These are phyloP conservation scores for Carallia pectinifolia DNA, from an alignment of 345 rosid species.

Conservation along the genomic window DNA sequence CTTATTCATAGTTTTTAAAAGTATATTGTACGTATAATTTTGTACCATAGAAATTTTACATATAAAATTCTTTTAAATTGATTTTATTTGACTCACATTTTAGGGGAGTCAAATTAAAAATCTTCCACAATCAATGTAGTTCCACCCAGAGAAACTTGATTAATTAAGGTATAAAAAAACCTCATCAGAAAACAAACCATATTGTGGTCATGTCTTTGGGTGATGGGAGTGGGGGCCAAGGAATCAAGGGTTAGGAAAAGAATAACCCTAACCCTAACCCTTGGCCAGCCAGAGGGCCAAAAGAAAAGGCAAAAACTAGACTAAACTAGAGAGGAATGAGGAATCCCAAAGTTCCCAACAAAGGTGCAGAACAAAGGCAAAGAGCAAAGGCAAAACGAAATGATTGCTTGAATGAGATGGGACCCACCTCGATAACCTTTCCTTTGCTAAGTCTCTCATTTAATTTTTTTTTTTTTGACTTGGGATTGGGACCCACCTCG, in stretches of 20 bases:
- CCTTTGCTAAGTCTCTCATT: conserved; percentile 32
- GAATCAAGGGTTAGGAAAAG: conserved; percentile 7
- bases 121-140: too few relatives aligned
- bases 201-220: neutral
- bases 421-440: conserved; percentile 29
- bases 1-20: too few relatives aligned
- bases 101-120: too few relatives aligned
- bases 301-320: neutral
- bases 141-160: neutral
- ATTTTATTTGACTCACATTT: too few relatives aligned
- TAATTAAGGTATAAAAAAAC: neutral
- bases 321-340: conserved; percentile 5
- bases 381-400: conserved; percentile 51
- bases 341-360: conserved; percentile 52
- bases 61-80: too few relatives aligned
- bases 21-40: too few relatives aligned
- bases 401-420: conserved; percentile 65
- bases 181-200: neutral
- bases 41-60: too few relatives aligned
- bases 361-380: conserved; percentile 54
- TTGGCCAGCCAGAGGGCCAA: neutral
- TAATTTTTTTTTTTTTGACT: conserved; percentile 57
- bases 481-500: conserved; percentile 66
- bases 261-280: conserved; percentile 6
- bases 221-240: neutral